A percentile compares a stretch with the other conserved stretches of the same genome.
Evolutionary conservation across 768 basidiomycete species (phyloP).

Genomic region (Chalciporus piperatus): DNA sequence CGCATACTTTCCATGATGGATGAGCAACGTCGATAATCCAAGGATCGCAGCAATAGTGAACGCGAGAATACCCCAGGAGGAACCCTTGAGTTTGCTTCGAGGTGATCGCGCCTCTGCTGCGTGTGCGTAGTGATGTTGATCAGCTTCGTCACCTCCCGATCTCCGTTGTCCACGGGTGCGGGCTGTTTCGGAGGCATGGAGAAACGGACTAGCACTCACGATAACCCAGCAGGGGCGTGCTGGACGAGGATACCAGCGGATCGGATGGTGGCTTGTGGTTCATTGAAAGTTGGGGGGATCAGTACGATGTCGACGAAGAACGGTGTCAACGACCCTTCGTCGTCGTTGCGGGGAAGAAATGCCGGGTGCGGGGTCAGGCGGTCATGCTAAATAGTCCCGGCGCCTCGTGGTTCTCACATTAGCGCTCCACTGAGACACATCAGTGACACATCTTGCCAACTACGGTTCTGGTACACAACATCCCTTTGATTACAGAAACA

Average conservation of each 20-base stretch:
- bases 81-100: conserved; percentile 2
- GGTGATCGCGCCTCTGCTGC: conserved; percentile 1
- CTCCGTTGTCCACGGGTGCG: background rate
- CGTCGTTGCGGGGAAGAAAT: conserved; percentile 3
- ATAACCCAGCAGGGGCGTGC: conserved; percentile 22
- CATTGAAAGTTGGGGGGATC: conserved; percentile 9
- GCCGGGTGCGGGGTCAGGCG: background rate
- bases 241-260: conserved; percentile 2
- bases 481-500: too few relatives aligned
- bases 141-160: background rate
- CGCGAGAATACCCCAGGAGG: conserved; percentile 7
- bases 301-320: background rate
- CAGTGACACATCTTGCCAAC: too few relatives aligned
- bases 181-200: background rate
- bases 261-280: background rate
- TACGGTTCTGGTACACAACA: too few relatives aligned
- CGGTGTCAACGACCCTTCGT: background rate
- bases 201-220: background rate
- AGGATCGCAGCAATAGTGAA: conserved; percentile 21
- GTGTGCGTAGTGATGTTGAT: background rate
- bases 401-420: background rate
- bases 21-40: conserved; percentile 16
- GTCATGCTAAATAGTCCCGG: background rate
- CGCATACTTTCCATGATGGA: conserved; percentile 4
- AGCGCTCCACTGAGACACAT: background rate